Evolutionary conservation across 2,329 filamentous ascomycete genomes (phyloP).

Genomic region (Neoarthrinium moseri): DNA sequence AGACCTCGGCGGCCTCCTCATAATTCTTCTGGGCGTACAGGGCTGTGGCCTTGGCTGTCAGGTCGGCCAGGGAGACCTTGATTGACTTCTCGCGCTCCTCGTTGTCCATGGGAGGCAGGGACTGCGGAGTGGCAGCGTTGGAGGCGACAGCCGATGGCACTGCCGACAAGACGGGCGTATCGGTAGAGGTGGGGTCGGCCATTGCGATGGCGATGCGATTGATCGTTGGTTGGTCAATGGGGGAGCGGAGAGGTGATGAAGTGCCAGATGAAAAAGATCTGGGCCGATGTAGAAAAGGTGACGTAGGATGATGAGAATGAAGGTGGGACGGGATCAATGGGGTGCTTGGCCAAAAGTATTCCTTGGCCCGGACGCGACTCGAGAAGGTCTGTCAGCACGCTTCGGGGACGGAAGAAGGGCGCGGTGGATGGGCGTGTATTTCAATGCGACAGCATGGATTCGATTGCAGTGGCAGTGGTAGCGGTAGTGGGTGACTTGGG

Average conservation of each 20-base stretch:
- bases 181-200: conserved; percentile 27
- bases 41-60: conserved; percentile 77
- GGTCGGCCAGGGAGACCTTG: conserved; percentile 70
- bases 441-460: too few relatives aligned
- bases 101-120: conserved; percentile 30
- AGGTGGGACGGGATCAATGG: too few relatives aligned
- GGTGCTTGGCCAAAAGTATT: too few relatives aligned
- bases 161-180: conserved; percentile 26
- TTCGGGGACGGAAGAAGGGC: too few relatives aligned
- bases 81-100: conserved; percentile 48
- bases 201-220: conserved; percentile 19
- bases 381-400: too few relatives aligned
- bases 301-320: not conserved
- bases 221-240: not conserved
- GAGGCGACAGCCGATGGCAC: conserved; percentile 25
- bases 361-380: too few relatives aligned
- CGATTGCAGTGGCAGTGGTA: too few relatives aligned
- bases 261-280: too few relatives aligned
- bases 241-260: not conserved
- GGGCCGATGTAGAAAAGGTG: too few relatives aligned
- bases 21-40: conserved; percentile 91
- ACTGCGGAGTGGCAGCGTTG: conserved; percentile 26
- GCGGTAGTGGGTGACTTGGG: too few relatives aligned
- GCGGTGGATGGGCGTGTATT: too few relatives aligned
- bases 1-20: conserved; percentile 80